Evolutionary conservation across 2,329 filamentous ascomycete species (phyloP).

Genomic region (Ascochyta pisi): DNA sequence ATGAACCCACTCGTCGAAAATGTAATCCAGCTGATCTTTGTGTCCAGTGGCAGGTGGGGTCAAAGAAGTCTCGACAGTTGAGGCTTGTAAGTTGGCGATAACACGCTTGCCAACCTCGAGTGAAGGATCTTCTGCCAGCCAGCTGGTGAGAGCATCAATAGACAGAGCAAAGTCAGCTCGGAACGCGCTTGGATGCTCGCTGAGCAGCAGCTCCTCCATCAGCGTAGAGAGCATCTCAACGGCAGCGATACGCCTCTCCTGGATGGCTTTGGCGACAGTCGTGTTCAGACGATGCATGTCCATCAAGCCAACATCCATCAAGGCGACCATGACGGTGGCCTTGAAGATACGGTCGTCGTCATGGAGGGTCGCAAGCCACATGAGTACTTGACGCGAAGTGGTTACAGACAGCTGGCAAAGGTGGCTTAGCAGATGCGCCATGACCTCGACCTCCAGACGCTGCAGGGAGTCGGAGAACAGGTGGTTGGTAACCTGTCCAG

Average conservation of each 20-base stretch:
- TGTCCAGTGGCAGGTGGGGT: conserved; percentile 66
- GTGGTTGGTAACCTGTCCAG: conserved; percentile 62
- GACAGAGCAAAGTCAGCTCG: conserved; percentile 87
- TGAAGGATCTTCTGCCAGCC: conserved; percentile 76
- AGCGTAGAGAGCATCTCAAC: conserved; percentile 82
- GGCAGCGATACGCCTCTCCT: conserved; percentile 72
- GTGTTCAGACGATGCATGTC: conserved; percentile 66
- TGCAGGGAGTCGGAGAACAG: conserved; percentile 63
- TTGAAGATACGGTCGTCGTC: conserved; percentile 68
- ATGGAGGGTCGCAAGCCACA: conserved; percentile 59
- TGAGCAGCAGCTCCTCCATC: conserved; percentile 79
- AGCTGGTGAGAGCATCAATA: conserved; percentile 79
- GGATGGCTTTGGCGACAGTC: conserved; percentile 75
- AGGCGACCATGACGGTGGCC: conserved; percentile 64
- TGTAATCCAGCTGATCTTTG: conserved; percentile 87
- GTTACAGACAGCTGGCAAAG: conserved; percentile 67
- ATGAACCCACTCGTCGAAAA: conserved; percentile 94
- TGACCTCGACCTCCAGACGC: conserved; percentile 67
- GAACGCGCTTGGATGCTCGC: conserved; percentile 76
- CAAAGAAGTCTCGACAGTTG: conserved; percentile 61
- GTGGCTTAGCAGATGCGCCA: conserved; percentile 66
- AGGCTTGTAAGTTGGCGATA: conserved; percentile 68
- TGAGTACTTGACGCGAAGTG: conserved; percentile 61
- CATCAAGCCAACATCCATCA: conserved; percentile 66
- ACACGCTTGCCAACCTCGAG: conserved; percentile 73